Conservation (phyloP, 2,329 filamentous ascomycete genomes). For the Colletotrichum sp. region DNA sequence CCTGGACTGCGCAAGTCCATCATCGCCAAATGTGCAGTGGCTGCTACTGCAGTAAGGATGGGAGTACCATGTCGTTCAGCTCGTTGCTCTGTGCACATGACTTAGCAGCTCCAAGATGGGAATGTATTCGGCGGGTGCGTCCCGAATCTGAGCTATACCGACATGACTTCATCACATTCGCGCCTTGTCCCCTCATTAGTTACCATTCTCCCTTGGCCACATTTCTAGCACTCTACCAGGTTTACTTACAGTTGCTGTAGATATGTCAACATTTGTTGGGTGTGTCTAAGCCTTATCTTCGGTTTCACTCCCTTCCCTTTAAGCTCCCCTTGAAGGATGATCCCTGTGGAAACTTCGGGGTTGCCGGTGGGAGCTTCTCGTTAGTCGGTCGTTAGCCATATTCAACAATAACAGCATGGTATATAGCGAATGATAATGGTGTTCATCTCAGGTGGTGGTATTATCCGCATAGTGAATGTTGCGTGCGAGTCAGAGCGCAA, state of each 20-base stretch:
- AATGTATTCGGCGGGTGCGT: background rate
- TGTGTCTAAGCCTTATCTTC: background rate
- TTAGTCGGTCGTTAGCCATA: background rate
- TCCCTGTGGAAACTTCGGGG: background rate
- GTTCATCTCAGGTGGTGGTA: background rate
- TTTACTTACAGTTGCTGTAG: background rate
- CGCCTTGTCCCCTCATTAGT: background rate
- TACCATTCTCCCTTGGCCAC: background rate
- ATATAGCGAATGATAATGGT: background rate
- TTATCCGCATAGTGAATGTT: background rate
- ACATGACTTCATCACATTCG: background rate
- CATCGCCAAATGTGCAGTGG: background rate
- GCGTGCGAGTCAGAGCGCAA: background rate
- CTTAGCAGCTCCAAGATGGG: background rate
- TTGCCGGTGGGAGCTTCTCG: background rate
- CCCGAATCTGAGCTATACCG: background rate
- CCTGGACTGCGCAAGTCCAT: background rate
- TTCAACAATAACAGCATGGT: background rate
- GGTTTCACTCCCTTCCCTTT: background rate
- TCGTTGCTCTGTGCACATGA: background rate
- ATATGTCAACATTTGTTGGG: background rate
- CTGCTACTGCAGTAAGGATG: background rate
- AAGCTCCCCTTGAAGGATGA: background rate
- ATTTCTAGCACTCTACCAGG: background rate
- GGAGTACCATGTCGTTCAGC: background rate